Conservation (phyloP, 331 rosid species). For the Prunus yedoensis region DNA sequence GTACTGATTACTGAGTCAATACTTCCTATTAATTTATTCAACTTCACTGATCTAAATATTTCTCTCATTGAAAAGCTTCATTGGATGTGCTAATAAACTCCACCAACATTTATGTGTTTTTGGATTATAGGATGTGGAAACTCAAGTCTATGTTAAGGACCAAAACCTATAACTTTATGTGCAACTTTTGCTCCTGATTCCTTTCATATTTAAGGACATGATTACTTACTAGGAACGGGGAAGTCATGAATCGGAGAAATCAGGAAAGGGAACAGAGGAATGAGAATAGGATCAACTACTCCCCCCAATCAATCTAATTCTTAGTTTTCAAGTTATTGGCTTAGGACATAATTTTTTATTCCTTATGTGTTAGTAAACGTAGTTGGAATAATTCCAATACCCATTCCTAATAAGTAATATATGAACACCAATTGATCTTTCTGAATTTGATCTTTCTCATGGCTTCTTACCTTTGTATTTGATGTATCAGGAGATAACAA, state of each 20-base stretch:
- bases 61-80: not conserved
- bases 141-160: not conserved
- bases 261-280: no score
- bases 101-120: not conserved
- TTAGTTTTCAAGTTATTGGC: no score
- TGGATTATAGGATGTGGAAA: not conserved
- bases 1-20: not conserved
- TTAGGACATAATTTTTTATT: no score
- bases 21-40: not conserved
- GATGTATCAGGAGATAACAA: conserved; percentile 70
- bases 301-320: no score
- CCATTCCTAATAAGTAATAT: no score
- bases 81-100: not conserved
- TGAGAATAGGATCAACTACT: no score
- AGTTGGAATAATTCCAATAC: no score
- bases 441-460: not conserved
- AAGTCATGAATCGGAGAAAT: no score
- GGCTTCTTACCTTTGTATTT: not conserved
- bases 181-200: not conserved
- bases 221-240: no score
- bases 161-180: not conserved
- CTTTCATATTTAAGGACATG: not conserved
- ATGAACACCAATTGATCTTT: not conserved
- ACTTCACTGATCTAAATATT: not conserved
- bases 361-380: no score